A percentile compares a stretch with the other conserved stretches of the same genome.
Conservation (phyloP, 2,329 filamentous ascomycete species). For the Phaeosphaeriaceae sp. region DNA sequence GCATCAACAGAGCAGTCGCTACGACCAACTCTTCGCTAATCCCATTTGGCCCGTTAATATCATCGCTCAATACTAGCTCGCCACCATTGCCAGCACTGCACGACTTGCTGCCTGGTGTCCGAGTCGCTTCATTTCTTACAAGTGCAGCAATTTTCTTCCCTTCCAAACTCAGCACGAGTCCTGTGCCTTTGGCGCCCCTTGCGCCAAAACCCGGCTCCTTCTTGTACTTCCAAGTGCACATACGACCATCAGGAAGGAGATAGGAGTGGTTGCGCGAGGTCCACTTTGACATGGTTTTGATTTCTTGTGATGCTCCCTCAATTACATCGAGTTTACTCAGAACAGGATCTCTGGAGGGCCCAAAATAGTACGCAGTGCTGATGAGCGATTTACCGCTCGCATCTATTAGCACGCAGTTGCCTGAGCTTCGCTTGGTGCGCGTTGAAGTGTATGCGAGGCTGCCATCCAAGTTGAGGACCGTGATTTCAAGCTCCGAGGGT, state of each 20-base stretch:
- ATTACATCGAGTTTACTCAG: slow-evolving; percentile 49
- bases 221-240: slow-evolving; percentile 63
- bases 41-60: slow-evolving; percentile 40
- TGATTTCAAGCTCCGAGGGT: slow-evolving; percentile 43
- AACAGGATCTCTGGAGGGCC: slow-evolving; percentile 59
- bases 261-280: slow-evolving; percentile 58
- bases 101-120: slow-evolving; percentile 46
- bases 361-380: slow-evolving; percentile 63
- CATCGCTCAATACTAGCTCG: slow-evolving; percentile 55
- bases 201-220: slow-evolving; percentile 20
- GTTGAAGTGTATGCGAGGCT: slow-evolving; percentile 59
- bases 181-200: slow-evolving; percentile 22
- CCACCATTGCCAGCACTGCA: slow-evolving; percentile 52
- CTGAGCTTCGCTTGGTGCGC: slow-evolving; percentile 56
- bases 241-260: slow-evolving; percentile 54
- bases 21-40: slow-evolving; percentile 57
- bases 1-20: slow-evolving; percentile 64
- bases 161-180: slow-evolving; percentile 21
- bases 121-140: slow-evolving; percentile 49
- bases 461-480: slow-evolving; percentile 44
- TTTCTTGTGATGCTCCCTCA: slow-evolving; percentile 20
- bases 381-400: slow-evolving; percentile 52
- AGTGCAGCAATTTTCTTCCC: slow-evolving; percentile 48
- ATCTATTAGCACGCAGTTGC: slow-evolving; percentile 56
- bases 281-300: slow-evolving; percentile 50